phyloP scores from a whole-genome alignment of 768 basidiomycete species.

The Exidia glandulosa region DNA sequence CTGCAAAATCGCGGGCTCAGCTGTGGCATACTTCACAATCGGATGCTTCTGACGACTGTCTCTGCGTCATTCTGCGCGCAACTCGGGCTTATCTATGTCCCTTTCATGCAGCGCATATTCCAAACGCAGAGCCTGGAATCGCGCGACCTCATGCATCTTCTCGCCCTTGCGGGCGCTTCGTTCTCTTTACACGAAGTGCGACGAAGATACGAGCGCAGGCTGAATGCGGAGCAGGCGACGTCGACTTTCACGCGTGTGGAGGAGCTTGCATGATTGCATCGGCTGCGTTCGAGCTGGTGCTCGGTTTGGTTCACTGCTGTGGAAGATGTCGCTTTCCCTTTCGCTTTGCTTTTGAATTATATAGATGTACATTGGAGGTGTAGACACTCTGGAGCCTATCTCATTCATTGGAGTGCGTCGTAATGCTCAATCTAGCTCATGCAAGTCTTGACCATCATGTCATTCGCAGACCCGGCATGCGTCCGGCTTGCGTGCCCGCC shows the following conservation, averaged over 20 bases:
- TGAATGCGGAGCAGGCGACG: conserved; percentile 34
- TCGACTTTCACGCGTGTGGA: conserved; percentile 40
- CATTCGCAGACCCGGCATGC: too few relatives aligned
- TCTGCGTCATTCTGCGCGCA: conserved; percentile 77
- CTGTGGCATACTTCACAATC: conserved; percentile 74
- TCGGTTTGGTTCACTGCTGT: too few relatives aligned
- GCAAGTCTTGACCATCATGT: too few relatives aligned
- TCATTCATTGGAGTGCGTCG: too few relatives aligned
- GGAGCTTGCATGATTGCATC: conserved; percentile 39
- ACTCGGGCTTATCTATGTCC: conserved; percentile 79
- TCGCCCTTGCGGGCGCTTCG: conserved; percentile 55
- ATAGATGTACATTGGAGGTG: too few relatives aligned
- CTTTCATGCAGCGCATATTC: conserved; percentile 84
- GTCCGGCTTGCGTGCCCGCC: too few relatives aligned
- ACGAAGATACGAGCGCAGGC: conserved; percentile 61
- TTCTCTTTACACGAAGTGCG: conserved; percentile 67
- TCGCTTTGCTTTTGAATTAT: too few relatives aligned
- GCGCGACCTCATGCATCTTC: conserved; percentile 58
- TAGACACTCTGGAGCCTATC: too few relatives aligned
- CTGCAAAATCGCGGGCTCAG: conserved; percentile 88
- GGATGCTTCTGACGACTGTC: conserved; percentile 83
- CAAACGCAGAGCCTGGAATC: conserved; percentile 74
- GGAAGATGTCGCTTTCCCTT: too few relatives aligned
- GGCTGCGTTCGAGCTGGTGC: too few relatives aligned
- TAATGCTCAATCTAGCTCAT: too few relatives aligned